Percentiles rank a stretch among this genome's conserved stretches.
These are phyloP conservation scores for Suillus spraguei DNA, from an alignment of 768 basidiomycete species.

Conservation along the genomic window DNA sequence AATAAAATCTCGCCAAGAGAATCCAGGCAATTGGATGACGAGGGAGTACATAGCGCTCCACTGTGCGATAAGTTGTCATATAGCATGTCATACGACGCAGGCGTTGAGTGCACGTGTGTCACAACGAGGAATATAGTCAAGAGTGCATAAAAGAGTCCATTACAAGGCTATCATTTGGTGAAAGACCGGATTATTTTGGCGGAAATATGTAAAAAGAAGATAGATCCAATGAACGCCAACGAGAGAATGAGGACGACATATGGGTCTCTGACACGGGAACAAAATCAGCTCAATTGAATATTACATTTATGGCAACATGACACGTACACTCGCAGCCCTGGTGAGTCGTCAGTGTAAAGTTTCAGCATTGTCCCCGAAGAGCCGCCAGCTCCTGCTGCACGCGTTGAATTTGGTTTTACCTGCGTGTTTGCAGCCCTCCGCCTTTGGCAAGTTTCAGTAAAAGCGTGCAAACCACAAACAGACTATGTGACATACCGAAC, in stretches of 20 bases:
- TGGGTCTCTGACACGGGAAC: slow-evolving; percentile 66
- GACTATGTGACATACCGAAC: slow-evolving; percentile 59
- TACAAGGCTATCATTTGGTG: slow-evolving; percentile 59
- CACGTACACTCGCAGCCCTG: slow-evolving; percentile 94
- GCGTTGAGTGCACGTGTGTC: not conserved
- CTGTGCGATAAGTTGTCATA: not conserved
- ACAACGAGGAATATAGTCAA: not conserved
- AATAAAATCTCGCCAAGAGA: not conserved
- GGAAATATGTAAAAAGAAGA: slow-evolving; percentile 98
- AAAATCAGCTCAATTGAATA: slow-evolving; percentile 15
- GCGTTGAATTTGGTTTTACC: slow-evolving; percentile 80
- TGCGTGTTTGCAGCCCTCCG: slow-evolving; percentile 73
- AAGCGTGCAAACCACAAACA: slow-evolving; percentile 8
- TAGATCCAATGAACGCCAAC: slow-evolving; percentile 94
- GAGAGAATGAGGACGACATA: slow-evolving; percentile 96
- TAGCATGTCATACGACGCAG: not conserved
- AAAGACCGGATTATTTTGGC: slow-evolving; percentile 92
- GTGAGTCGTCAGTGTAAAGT: slow-evolving; percentile 98
- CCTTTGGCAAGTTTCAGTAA: slow-evolving; percentile 38
- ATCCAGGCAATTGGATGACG: not conserved
- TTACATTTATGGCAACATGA: not conserved
- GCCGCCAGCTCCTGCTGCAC: slow-evolving; percentile 94
- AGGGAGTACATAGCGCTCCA: not conserved
- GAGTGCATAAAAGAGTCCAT: slow-evolving; percentile 10
- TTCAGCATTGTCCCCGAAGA: slow-evolving; percentile 98